Percentiles rank a stretch among this genome's conserved stretches.
phyloP scores from a whole-genome alignment of 352 stramenopile genomes.

The Phytophthora fragariaefolia region DNA sequence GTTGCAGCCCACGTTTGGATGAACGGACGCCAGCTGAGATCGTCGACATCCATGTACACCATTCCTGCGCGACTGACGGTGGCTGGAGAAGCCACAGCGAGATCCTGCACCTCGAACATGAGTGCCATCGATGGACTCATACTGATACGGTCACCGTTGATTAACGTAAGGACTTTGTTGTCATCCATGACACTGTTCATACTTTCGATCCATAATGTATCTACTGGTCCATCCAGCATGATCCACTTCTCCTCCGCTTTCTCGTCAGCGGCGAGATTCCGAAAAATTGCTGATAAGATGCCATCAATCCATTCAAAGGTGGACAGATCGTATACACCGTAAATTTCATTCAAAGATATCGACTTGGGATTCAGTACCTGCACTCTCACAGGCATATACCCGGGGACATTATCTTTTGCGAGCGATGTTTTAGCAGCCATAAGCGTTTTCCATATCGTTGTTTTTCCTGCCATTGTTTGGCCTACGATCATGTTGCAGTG shows the following conservation, averaged over 20 bases:
- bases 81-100: slow-evolving; percentile 93
- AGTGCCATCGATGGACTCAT: slow-evolving; percentile 90
- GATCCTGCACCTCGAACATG: slow-evolving; percentile 95
- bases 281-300: slow-evolving; percentile 85
- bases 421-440: slow-evolving; percentile 77
- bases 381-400: slow-evolving; percentile 86
- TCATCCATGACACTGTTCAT: slow-evolving; percentile 93
- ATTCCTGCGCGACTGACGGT: slow-evolving; percentile 94
- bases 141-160: slow-evolving; percentile 88
- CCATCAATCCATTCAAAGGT: slow-evolving; percentile 91
- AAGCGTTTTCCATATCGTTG: slow-evolving; percentile 87
- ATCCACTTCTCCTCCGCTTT: slow-evolving; percentile 90
- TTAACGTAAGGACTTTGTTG: slow-evolving; percentile 88
- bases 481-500: slow-evolving; percentile 96
- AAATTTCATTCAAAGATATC: slow-evolving; percentile 91
- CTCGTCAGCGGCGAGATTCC: slow-evolving; percentile 76
- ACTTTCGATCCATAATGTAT: slow-evolving; percentile 91
- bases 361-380: slow-evolving; percentile 91
- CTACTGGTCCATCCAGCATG: slow-evolving; percentile 87
- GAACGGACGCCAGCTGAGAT: slow-evolving; percentile 83
- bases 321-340: slow-evolving; percentile 89
- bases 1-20: slow-evolving; percentile 79
- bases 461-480: slow-evolving; percentile 91
- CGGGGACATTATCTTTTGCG: slow-evolving; percentile 70
- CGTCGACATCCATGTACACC: slow-evolving; percentile 93